Evolutionary conservation across 495 filamentous ascomycete genomes (phyloP), one percentile per base, ranked within the genome.

Genomic region (Tuber umbilicatum): DNA sequence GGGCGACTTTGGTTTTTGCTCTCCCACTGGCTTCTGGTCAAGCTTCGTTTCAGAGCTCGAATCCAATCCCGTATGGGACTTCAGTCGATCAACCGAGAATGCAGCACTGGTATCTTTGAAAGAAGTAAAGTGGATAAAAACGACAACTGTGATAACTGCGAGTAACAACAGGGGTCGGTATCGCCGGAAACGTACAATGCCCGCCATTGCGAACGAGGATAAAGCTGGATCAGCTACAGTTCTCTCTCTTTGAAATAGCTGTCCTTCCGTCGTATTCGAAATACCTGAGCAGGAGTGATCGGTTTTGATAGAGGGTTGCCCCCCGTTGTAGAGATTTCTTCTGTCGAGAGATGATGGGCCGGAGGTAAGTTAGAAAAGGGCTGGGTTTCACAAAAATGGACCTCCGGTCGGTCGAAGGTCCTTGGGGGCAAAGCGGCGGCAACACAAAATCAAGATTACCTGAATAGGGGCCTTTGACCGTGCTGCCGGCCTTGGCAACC

Each of bases 111-210:
- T 72, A 64, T 79, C 77, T 74, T 76, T 37, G 39, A 79, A 79
- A 70, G 77, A 78, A 70, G 77, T 71, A 64, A 78, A 75, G 69
- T 79, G 77, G 43, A 78, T 60, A 50, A 78, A 72, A 67, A 79
- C 76, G 35, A 78, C 69, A 27, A 79, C 47, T 50, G 76, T 68
- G 55, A 79, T 79, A 74, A 78, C 38, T 16, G 47, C 76, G 27
- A 79, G 72, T n/a, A 79, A 69, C 35, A 79, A 70, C 64, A 78
- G 69, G 75, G 77, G 74, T 73, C 76, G 77, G 60, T 74, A 79
- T 69, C 77, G 77, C 64, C 77, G 73, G 69, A 79, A 73, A 68
- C 77, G 77, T 76, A 79, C 76, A 27, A 78, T 47, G 77, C 77
- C 75, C 70, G 78, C 47, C 77, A 79, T 79, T 45, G 27, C 72